phyloP scores from a whole-genome alignment of 2,329 filamentous ascomycete genomes.

The Paracoccidioides brasiliensis region DNA sequence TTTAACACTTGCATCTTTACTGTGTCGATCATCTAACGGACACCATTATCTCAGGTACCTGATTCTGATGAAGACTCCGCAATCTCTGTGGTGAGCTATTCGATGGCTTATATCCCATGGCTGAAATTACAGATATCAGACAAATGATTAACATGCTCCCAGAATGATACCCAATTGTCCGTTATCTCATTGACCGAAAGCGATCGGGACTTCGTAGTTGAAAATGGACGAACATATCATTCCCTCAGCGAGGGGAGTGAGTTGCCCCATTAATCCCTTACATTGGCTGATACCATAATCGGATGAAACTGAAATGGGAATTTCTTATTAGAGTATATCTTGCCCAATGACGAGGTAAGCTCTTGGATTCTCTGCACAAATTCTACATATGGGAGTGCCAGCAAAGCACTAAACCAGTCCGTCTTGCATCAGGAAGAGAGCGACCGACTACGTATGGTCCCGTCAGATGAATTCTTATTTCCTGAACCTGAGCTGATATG shows the following conservation, averaged over 20 bases:
- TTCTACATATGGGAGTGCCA: background rate
- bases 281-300: background rate
- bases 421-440: background rate
- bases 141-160: background rate
- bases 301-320: background rate
- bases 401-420: background rate
- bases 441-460: background rate
- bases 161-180: background rate
- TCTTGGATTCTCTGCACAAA: background rate
- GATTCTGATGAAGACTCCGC: constrained; percentile 3
- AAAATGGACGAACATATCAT: constrained; percentile 17
- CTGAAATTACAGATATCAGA: background rate
- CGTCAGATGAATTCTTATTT: background rate
- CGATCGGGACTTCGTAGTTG: constrained; percentile 1
- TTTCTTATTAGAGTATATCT: constrained; percentile 1
- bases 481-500: background rate
- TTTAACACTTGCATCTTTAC: background rate
- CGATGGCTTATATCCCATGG: background rate
- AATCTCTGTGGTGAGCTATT: background rate
- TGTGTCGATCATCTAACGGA: background rate
- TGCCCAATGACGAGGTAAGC: constrained; percentile 11
- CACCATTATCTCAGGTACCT: background rate
- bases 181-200: background rate
- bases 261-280: background rate
- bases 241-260: constrained; percentile 11